Conservation (phyloP, 192 early-diverging fungal species). For the Coemansia sp. region DNA sequence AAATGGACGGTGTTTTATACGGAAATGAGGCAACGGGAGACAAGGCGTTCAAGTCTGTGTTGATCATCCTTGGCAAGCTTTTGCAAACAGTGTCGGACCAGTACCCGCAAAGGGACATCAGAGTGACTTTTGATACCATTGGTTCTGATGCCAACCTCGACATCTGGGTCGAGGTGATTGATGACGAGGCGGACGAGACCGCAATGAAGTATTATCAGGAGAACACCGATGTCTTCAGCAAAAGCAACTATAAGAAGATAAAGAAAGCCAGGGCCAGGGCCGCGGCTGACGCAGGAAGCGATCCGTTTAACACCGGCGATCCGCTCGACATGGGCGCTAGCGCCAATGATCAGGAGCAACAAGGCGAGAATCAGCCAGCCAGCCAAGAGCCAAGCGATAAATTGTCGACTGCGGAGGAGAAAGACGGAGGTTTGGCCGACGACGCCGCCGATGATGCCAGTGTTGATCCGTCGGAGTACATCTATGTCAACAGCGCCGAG, state of each 20-base stretch:
- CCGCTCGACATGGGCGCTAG: constrained; percentile 11
- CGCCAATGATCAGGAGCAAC: not conserved
- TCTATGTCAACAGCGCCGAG: constrained; percentile 33
- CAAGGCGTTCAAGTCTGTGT: constrained; percentile 61
- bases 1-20: constrained; percentile 80
- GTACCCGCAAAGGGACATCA: constrained; percentile 55
- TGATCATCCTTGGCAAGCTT: constrained; percentile 61
- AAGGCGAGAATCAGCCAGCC: too few species aligned
- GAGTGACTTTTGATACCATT: constrained; percentile 56
- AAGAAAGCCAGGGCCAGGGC: constrained; percentile 1
- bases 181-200: constrained; percentile 31
- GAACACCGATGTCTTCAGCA: constrained; percentile 8
- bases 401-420: constrained; percentile 8
- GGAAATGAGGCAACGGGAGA: constrained; percentile 66
- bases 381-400: too few species aligned
- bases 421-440: too few species aligned
- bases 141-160: constrained; percentile 11
- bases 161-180: constrained; percentile 56
- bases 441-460: too few species aligned
- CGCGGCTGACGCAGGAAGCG: not conserved
- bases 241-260: constrained; percentile 1
- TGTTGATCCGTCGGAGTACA: constrained; percentile 32
- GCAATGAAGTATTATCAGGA: constrained; percentile 31
- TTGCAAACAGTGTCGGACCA: constrained; percentile 60
- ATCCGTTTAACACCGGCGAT: constrained; percentile 19